Evolutionary conservation across 441 rosid species (phyloP).

Genomic region (Pelargonium cotyledonis): DNA sequence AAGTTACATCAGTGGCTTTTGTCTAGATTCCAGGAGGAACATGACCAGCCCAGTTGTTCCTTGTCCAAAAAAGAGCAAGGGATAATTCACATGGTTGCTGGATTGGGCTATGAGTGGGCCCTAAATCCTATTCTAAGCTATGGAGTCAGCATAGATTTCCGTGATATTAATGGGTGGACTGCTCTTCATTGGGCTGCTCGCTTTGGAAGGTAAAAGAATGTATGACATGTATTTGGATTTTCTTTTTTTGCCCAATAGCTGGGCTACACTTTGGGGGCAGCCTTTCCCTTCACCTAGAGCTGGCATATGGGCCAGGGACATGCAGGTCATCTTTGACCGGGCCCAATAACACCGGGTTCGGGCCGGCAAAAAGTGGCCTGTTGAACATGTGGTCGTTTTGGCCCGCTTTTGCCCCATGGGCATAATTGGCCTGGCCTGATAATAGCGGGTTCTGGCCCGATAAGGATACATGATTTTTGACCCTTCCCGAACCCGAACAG

Average conservation of each 20-base stretch:
- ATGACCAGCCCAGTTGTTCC: conserved; percentile 34
- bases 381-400: no score
- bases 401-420: no score
- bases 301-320: no score
- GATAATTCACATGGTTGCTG: conserved; percentile 78
- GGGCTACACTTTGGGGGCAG: neutral
- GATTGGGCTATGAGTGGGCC: conserved; percentile 91
- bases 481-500: no score
- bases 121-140: conserved; percentile 53
- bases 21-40: conserved; percentile 36
- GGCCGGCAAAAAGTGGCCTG: no score
- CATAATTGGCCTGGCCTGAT: no score
- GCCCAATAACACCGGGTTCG: no score
- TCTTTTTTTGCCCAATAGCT: neutral
- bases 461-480: no score
- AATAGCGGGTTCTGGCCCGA: no score
- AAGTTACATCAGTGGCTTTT: conserved; percentile 72
- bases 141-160: conserved; percentile 69
- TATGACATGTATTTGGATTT: neutral
- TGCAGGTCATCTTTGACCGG: no score
- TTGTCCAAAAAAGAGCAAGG: conserved; percentile 91
- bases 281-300: no score
- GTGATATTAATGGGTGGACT: conserved; percentile 86
- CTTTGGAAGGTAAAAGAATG: conserved; percentile 61
- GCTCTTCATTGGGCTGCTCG: conserved; percentile 98